These are phyloP conservation scores for Cladophialophora chaetospira DNA, from an alignment of 2,329 filamentous ascomycete species.

Conservation along the genomic window DNA sequence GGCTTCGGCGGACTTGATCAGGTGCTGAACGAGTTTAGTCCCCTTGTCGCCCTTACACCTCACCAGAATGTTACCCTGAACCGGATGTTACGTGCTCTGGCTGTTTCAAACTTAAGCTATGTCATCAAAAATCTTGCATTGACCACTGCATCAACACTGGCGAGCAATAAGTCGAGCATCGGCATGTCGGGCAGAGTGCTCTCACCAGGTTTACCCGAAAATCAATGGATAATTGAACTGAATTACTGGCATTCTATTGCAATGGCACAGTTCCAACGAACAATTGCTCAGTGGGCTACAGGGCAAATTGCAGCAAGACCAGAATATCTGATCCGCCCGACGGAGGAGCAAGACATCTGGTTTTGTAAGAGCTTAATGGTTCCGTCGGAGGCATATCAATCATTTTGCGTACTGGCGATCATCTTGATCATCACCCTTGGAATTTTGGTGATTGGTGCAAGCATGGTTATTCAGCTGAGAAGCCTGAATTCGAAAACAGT, in stretches of 20 bases:
- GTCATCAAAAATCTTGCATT: slow-evolving; percentile 10
- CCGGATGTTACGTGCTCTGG: slow-evolving; percentile 19
- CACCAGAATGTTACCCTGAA: slow-evolving; percentile 24
- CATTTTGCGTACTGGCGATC: slow-evolving; percentile 22
- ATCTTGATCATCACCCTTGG: slow-evolving; percentile 22
- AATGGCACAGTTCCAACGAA: slow-evolving; percentile 28
- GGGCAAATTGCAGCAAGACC: slow-evolving; percentile 24
- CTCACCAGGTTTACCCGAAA: slow-evolving; percentile 15
- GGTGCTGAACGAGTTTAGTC: slow-evolving; percentile 17
- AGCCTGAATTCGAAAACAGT: no score
- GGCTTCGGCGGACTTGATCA: slow-evolving; percentile 20
- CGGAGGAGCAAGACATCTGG: slow-evolving; percentile 18
- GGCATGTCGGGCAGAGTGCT: slow-evolving; percentile 6
- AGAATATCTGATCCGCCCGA: slow-evolving; percentile 13
- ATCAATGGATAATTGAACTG: slow-evolving; percentile 28
- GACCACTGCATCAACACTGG: slow-evolving; percentile 12
- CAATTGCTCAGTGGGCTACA: slow-evolving; percentile 18
- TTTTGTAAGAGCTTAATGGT: slow-evolving; percentile 27
- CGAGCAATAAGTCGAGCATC: slow-evolving; percentile 11
- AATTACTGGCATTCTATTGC: slow-evolving; percentile 27
- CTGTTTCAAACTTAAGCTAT: background rate
- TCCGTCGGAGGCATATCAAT: slow-evolving; percentile 21
- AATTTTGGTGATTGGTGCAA: slow-evolving; percentile 9
- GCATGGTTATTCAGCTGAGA: slow-evolving; percentile 18
- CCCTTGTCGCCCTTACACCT: slow-evolving; percentile 13